Evolutionary conservation across 306 rosid genomes (phyloP), one percentile per base, ranked within the genome.

Genomic region (Ochetophila trinervis): DNA sequence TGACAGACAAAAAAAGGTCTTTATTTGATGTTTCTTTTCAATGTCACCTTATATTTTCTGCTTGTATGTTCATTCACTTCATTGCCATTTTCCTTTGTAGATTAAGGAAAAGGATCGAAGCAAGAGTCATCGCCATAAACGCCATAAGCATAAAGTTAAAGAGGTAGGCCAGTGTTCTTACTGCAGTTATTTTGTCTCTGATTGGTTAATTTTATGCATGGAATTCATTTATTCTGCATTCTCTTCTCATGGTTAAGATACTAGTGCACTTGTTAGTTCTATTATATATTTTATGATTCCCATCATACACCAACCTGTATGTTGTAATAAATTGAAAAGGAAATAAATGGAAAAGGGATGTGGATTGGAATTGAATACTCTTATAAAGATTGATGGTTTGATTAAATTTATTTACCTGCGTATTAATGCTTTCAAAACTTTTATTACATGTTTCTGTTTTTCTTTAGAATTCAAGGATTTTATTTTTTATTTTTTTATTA

Each of bases 31-130:
- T 23, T 52, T 44, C 27, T 60, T 67, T 70, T 57, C 62, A 2
- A 16, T 5, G 16, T 42, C 22, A 49, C 24, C 4, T 37, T 69
- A 51, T 27, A 2, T 40, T 20, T 63, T 22, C 30, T 32, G 24
- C 24, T 47, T 62, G 50, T 49, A 19, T 20, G 22, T 69, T 51
- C 15, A 34, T 48, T 45, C 36, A 72, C 51, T 35, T 65, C 7
- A 13, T 27, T 18, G 55, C 3, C 34, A 24, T 15, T 65, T 61
- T 18, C 17, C 52, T 37, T 50, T 66, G 45, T 63, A 88, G 96
- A 77, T 64, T 69, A 86, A 90, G 83, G 95, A 83, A 74, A 90
- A 85, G 74, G 96, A 83, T 37, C 82, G 84, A 62, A 85, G 83
- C 72, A 88, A 82, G 87, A 78, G 76, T 76, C 87, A 73, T 66